Evolutionary conservation across 495 filamentous ascomycete genomes (phyloP).

Genomic region (Penicillium simplicissimum): DNA sequence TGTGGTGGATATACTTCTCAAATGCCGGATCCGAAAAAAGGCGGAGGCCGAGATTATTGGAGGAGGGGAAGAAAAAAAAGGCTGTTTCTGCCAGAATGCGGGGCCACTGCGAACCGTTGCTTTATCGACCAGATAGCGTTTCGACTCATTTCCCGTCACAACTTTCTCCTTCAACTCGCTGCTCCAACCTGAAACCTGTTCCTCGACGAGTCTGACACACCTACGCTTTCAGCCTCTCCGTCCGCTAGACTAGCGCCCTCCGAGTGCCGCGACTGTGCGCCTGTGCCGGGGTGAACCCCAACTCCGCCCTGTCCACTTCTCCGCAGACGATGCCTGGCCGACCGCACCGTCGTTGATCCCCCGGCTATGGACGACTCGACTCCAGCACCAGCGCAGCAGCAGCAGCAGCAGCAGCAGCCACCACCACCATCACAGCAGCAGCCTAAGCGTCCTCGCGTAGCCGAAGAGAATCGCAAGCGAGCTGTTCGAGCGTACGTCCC

Average conservation of each 20-base stretch:
- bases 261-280: background rate
- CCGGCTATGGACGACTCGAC: constrained; percentile 31
- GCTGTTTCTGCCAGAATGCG: constrained; percentile 22
- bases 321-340: constrained; percentile 33
- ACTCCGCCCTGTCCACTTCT: constrained; percentile 18
- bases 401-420: constrained; percentile 12
- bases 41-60: background rate
- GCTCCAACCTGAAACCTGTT: background rate
- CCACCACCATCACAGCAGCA: constrained; percentile 22
- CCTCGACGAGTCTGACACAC: background rate
- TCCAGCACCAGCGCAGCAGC: constrained; percentile 25
- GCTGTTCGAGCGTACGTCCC: constrained; percentile 46
- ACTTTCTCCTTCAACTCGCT: constrained; percentile 1
- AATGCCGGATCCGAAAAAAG: background rate
- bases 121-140: constrained; percentile 20
- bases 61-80: background rate
- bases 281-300: constrained; percentile 5
- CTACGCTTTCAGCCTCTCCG: background rate
- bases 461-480: constrained; percentile 52
- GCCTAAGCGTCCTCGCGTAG: constrained; percentile 49
- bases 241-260: background rate
- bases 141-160: background rate
- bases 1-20: background rate
- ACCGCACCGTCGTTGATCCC: constrained; percentile 19
- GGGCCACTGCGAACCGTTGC: constrained; percentile 16